Base-by-base conservation (phyloP, 2,329 filamentous ascomycete genomes). In the Cadophora gregata region DNA sequence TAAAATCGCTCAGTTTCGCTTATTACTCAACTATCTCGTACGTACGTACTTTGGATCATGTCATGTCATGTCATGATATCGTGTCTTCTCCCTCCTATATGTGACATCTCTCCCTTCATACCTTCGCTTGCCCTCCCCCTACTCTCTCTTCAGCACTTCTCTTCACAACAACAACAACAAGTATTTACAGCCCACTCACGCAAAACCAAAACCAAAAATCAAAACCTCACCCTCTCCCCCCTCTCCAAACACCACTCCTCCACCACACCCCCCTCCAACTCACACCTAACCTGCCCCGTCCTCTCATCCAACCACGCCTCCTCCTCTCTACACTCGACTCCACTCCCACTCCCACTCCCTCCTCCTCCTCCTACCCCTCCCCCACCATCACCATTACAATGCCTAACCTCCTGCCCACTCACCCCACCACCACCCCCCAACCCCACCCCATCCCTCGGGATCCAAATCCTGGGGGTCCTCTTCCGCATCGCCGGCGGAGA, bases 301-400 rank as follows among this genome's bases (percentile, higher is more conserved):
- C 62, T 66, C n/a, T 69, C 85, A 71, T 87, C 81, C 48, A 89
- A 77, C 72, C 78, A 81, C 1, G 86, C 85, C 29, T 84, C 86
- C 65, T 87, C 84, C 69, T 90, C 87, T 0, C 83, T 87, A 73
- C 88, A 87, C 4, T 83, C 81, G 45, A 87, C 86, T 47, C 77
- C 77, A 66, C 87, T 80, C 73, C 89, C 87, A 74, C 88, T 85
- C 64, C 75, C 77, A 70, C 81, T 85, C 42, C 90, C 80, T 14
- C 33, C 7, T 42, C 14, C 38, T 5, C 38, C 38, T 42, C 14
- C 10, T 16, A n/a, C 12, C 38, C 38, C 10, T 16, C 12, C 87
- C 87, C 53, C 84, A 79, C 9, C 79, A 77, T 72, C 90, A 86
- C 62, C 81, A 42, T 42, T 42, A 53, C 63, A 84, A 71, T 89